phyloP scores from a whole-genome alignment of 257 asterid genomes.

The Buddleja alternifolia region DNA sequence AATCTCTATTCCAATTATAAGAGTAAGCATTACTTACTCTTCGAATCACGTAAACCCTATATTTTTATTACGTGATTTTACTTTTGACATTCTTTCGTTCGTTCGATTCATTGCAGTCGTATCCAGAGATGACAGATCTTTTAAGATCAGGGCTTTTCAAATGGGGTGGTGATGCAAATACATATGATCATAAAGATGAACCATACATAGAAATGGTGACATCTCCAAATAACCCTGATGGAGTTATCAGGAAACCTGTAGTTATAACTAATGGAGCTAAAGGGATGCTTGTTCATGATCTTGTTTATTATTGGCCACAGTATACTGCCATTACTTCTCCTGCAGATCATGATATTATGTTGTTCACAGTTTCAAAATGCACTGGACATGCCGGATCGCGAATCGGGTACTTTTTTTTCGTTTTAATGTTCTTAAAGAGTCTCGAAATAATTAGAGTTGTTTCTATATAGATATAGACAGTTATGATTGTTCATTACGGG shows the following conservation, averaged over 20 bases:
- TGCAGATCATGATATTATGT: slow-evolving; percentile 66
- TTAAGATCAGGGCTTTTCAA: slow-evolving; percentile 56
- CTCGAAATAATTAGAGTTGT: too few relatives aligned
- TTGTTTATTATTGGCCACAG: slow-evolving; percentile 95
- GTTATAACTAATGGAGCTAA: slow-evolving; percentile 44
- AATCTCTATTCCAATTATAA: too few relatives aligned
- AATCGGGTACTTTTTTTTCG: slow-evolving; percentile 75
- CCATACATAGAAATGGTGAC: slow-evolving; percentile 78
- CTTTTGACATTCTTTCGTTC: not conserved
- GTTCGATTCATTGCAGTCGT: slow-evolving; percentile 45
- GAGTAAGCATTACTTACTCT: too few relatives aligned
- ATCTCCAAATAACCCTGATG: slow-evolving; percentile 83
- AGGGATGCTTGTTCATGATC: slow-evolving; percentile 63
- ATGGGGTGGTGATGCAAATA: slow-evolving; percentile 74
- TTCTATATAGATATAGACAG: too few relatives aligned
- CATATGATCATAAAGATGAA: slow-evolving; percentile 32
- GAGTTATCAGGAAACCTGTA: slow-evolving; percentile 51
- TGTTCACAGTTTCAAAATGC: slow-evolving; percentile 84
- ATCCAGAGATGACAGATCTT: slow-evolving; percentile 58
- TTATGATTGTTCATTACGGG: too few relatives aligned
- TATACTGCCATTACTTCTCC: slow-evolving; percentile 70
- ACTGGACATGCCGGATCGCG: slow-evolving; percentile 94
- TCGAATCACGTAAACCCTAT: too few relatives aligned
- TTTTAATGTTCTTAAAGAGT: too few relatives aligned
- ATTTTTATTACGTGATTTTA: not conserved